Conservation (phyloP, 2,329 filamentous ascomycete species). For the Ceratocystis eucalypticola region DNA sequence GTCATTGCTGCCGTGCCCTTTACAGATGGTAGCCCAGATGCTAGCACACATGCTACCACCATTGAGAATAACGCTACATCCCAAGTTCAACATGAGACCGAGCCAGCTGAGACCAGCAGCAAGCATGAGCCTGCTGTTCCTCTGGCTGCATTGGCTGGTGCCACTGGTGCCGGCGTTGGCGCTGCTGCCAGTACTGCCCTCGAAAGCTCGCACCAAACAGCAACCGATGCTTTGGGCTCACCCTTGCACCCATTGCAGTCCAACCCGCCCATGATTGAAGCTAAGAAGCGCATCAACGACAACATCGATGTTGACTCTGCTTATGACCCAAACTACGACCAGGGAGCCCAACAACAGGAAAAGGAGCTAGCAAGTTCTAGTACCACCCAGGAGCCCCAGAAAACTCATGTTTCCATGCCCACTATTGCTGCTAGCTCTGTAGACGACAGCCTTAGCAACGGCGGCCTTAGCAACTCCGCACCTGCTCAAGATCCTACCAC, state of each 20-base stretch:
- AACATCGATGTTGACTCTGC: neutral
- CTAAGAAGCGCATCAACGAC: neutral
- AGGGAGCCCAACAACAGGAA: neutral
- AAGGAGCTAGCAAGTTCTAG: neutral
- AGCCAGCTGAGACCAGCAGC: neutral
- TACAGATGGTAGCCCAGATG: neutral
- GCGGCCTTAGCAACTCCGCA: neutral
- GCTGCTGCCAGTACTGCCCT: neutral
- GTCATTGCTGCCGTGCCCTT: neutral
- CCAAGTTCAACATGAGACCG: neutral
- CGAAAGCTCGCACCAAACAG: slow-evolving; percentile 4
- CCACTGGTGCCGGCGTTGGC: neutral
- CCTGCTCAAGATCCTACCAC: neutral
- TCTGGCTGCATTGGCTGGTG: neutral
- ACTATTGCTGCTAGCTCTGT: slow-evolving; percentile 5
- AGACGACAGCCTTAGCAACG: neutral
- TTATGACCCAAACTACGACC: neutral
- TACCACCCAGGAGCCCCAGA: neutral
- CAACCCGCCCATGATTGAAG: slow-evolving; percentile 10
- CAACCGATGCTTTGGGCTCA: neutral
- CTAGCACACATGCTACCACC: slow-evolving; percentile 7
- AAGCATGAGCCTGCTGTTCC: neutral
- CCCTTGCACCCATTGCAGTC: slow-evolving; percentile 14
- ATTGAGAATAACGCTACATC: neutral
- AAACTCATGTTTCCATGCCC: neutral